phyloP scores from a whole-genome alignment of 2,329 filamentous ascomycete genomes.

The Tolypocladium amazonense region DNA sequence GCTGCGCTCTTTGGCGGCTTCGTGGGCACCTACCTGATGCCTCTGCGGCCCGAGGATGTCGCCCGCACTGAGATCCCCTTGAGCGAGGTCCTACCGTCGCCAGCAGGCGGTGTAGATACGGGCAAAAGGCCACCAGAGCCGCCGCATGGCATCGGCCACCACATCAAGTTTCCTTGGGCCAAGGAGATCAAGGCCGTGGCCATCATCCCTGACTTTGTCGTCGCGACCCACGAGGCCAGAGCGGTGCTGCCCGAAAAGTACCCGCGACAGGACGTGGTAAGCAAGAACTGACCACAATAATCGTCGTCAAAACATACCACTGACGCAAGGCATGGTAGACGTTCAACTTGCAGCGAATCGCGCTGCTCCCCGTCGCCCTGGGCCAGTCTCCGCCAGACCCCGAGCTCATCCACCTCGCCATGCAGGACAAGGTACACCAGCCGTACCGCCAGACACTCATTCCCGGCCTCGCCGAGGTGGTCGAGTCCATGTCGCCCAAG shows the following conservation, averaged over 20 bases:
- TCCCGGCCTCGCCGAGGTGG: conserved; percentile 81
- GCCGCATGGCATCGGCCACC: conserved; percentile 87
- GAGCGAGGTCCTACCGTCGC: conserved; percentile 82
- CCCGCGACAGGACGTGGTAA: conserved; percentile 69
- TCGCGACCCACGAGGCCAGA: conserved; percentile 85
- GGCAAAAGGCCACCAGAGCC: conserved; percentile 78
- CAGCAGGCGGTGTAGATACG: conserved; percentile 84
- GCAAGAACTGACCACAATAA: conserved; percentile 17
- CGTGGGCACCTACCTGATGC: conserved; percentile 92
- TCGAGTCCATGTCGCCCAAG: conserved; percentile 80
- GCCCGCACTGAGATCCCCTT: conserved; percentile 88
- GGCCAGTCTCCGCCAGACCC: conserved; percentile 85
- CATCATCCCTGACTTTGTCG: conserved; percentile 92
- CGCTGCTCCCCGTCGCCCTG: conserved; percentile 78
- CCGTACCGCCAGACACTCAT: conserved; percentile 89
- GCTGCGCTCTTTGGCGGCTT: conserved; percentile 94
- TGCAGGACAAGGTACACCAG: conserved; percentile 98
- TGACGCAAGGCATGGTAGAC: conserved; percentile 29
- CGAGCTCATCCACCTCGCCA: conserved; percentile 89
- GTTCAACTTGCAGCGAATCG: conserved; percentile 92
- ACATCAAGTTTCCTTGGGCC: conserved; percentile 91
- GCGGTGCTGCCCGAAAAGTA: conserved; percentile 76
- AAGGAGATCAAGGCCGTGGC: conserved; percentile 93
- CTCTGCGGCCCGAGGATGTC: conserved; percentile 78
- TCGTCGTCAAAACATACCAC: background rate